Conservation (phyloP, 2,329 filamentous ascomycete species). For the Phoma sp. region DNA sequence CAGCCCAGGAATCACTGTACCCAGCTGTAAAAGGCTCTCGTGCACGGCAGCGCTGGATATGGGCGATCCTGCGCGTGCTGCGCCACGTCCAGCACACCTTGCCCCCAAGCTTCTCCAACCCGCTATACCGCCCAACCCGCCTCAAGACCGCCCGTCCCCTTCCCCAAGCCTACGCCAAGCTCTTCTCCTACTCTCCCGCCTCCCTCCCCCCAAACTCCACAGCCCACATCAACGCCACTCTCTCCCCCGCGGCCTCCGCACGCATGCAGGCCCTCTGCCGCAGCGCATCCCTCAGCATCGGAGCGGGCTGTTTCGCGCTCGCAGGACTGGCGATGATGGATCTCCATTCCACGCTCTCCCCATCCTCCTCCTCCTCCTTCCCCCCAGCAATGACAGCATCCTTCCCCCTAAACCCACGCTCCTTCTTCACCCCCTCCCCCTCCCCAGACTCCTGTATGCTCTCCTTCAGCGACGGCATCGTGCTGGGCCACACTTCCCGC, state of each 20-base stretch:
- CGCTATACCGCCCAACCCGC: slow-evolving; percentile 39
- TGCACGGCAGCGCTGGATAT: slow-evolving; percentile 55
- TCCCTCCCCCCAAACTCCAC: slow-evolving; percentile 48
- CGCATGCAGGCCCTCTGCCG: slow-evolving; percentile 50
- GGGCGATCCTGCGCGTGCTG: slow-evolving; percentile 53
- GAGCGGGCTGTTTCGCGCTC: slow-evolving; percentile 55
- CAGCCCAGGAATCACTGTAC: slow-evolving; percentile 56
- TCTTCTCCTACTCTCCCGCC: slow-evolving; percentile 48
- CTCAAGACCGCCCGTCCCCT: slow-evolving; percentile 26
- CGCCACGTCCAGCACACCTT: slow-evolving; percentile 50
- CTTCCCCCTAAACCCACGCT: slow-evolving; percentile 56
- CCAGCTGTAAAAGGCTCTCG: slow-evolving; percentile 45
- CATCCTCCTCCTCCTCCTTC: slow-evolving; percentile 26
- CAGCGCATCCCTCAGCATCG: slow-evolving; percentile 47
- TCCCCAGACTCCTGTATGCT: slow-evolving; percentile 55
- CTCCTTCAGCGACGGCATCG: slow-evolving; percentile 55
- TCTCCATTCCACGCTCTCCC: slow-evolving; percentile 45
- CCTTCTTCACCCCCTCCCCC: slow-evolving; percentile 49
- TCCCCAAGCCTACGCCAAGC: slow-evolving; percentile 38
- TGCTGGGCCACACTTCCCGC: slow-evolving; percentile 51
- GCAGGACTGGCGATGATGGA: slow-evolving; percentile 56
- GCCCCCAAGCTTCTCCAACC: slow-evolving; percentile 51
- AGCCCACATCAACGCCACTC: slow-evolving; percentile 36
- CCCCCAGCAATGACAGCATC: slow-evolving; percentile 51
- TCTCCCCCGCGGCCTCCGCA: slow-evolving; percentile 42